Conservation (phyloP, 2,329 filamentous ascomycete genomes). For the Cytospora schulzeri region DNA sequence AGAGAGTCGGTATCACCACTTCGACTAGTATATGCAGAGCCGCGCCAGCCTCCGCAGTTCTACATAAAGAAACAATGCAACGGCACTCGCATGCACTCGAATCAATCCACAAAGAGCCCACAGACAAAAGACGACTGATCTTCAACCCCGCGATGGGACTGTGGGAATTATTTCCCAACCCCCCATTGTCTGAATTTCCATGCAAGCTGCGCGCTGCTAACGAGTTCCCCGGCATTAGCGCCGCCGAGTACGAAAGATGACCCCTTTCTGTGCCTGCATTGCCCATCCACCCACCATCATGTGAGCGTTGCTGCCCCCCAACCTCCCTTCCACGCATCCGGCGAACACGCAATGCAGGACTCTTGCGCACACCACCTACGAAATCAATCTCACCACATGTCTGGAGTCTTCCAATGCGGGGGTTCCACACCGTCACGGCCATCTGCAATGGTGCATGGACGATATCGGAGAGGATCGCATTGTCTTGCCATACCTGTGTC, state of each 20-base stretch:
- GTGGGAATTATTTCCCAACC: not conserved
- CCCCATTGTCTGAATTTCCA: conserved; percentile 4
- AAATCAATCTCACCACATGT: conserved; percentile 6
- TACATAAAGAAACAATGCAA: not conserved
- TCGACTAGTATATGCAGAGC: not conserved
- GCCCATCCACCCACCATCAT: conserved; percentile 8
- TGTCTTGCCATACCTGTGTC: not conserved
- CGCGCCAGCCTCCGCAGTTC: conserved; percentile 1
- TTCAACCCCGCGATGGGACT: not conserved
- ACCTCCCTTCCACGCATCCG: not conserved
- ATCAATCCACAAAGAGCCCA: not conserved
- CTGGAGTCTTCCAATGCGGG: conserved; percentile 4
- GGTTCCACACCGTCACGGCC: conserved; percentile 1
- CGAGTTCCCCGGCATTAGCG: conserved; percentile 21
- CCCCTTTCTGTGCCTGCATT: not conserved
- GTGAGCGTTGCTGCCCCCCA: conserved; percentile 3
- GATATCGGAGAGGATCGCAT: not conserved
- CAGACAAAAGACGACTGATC: not conserved
- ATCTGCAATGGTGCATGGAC: not conserved
- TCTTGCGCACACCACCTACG: conserved; percentile 1
- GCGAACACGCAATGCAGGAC: conserved; percentile 7
- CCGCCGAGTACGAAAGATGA: conserved; percentile 16
- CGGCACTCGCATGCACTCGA: not conserved
- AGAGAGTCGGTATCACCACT: not conserved
- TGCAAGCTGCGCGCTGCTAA: conserved; percentile 10